A percentile compares a stretch with the other conserved stretches of the same genome.
These are phyloP conservation scores for Aspergillus quadricinctus DNA, from an alignment of 2,329 filamentous ascomycete genomes.

Conservation along the genomic window DNA sequence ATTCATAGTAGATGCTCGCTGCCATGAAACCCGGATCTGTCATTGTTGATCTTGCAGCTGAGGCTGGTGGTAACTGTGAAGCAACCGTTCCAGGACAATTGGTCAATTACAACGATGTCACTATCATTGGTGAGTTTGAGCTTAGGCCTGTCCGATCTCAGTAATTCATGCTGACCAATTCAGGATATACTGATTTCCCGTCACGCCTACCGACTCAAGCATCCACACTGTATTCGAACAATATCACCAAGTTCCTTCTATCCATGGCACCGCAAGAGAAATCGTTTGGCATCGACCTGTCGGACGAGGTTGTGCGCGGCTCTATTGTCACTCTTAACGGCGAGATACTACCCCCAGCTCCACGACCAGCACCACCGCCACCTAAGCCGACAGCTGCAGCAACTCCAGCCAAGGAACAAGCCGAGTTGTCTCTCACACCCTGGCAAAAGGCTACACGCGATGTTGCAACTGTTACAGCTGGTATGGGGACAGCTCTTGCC, in stretches of 20 bases:
- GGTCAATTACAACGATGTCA: slow-evolving; percentile 69
- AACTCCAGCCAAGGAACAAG: slow-evolving; percentile 48
- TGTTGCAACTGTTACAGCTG: slow-evolving; percentile 68
- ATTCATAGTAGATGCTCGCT: slow-evolving; percentile 58
- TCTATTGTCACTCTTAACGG: slow-evolving; percentile 78
- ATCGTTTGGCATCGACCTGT: slow-evolving; percentile 72
- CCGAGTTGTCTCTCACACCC: slow-evolving; percentile 66
- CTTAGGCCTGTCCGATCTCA: background rate
- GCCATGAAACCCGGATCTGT: slow-evolving; percentile 89
- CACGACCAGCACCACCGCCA: slow-evolving; percentile 60
- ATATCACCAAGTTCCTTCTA: slow-evolving; percentile 82
- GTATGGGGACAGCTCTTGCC: slow-evolving; percentile 70
- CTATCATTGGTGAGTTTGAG: slow-evolving; percentile 64
- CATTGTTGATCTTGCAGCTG: slow-evolving; percentile 80
- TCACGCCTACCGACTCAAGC: slow-evolving; percentile 84
- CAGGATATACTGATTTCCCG: slow-evolving; percentile 79
- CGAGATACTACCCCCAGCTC: slow-evolving; percentile 69
- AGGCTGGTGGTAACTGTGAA: slow-evolving; percentile 85
- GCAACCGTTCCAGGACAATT: slow-evolving; percentile 71
- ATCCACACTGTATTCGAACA: slow-evolving; percentile 88
- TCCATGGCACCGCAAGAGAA: slow-evolving; percentile 76
- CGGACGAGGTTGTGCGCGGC: slow-evolving; percentile 80
- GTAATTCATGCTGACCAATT: background rate
- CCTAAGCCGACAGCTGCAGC: slow-evolving; percentile 50
- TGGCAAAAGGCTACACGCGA: slow-evolving; percentile 77